phyloP scores from a whole-genome alignment of 2,329 filamentous ascomycete genomes.

The Albifimbria verrucaria region DNA sequence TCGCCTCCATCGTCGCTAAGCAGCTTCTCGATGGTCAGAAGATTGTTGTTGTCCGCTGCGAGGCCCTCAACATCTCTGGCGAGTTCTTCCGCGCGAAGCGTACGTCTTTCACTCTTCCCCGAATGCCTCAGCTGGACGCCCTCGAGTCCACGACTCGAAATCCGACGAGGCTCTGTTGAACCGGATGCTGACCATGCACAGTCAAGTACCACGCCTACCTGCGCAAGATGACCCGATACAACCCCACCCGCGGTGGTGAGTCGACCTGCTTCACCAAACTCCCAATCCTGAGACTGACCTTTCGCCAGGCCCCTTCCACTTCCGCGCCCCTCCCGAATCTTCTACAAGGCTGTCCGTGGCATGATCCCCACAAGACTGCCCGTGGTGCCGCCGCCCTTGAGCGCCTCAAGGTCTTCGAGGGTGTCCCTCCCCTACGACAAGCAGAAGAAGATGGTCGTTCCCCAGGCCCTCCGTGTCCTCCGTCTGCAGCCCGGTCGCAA shows the following conservation, averaged over 20 bases:
- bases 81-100: constrained; percentile 99
- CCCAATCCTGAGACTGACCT: constrained; percentile 27
- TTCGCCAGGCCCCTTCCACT: constrained; percentile 90
- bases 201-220: constrained; percentile 99
- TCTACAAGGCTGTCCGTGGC: constrained; percentile 99
- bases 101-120: constrained; percentile 63
- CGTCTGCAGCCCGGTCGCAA: constrained; percentile 98
- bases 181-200: constrained; percentile 54
- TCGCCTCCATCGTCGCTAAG: constrained; percentile 97
- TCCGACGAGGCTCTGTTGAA: no score
- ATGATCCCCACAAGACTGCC: constrained; percentile 99
- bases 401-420: constrained; percentile 99
- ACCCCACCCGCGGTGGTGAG: constrained; percentile 96
- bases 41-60: constrained; percentile 98
- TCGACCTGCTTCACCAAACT: constrained; percentile 19
- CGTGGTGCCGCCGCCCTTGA: constrained; percentile 94
- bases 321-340: constrained; percentile 98
- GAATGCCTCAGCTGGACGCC: no score
- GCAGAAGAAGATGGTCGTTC: constrained; percentile 99
- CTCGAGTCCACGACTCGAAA: no score
- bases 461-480: constrained; percentile 94
- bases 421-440: constrained; percentile 99
- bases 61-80: constrained; percentile 99
- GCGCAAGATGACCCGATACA: constrained; percentile 99
- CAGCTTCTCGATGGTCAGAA: constrained; percentile 99